Conservation (phyloP, 2,329 filamentous ascomycete genomes). For the Laburnicola sp. region DNA sequence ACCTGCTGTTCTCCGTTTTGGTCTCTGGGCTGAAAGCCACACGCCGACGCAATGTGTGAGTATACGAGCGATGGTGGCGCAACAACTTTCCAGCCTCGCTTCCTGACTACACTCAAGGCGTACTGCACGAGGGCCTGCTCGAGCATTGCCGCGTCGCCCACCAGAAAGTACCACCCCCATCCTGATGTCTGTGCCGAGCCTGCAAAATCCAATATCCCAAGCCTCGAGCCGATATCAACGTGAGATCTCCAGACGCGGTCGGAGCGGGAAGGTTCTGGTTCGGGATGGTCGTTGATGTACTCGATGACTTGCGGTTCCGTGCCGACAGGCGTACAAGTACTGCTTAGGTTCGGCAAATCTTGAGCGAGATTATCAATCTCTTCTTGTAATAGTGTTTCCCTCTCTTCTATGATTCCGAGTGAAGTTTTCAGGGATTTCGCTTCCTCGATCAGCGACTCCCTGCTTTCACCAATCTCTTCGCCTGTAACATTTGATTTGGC, state of each 20-base stretch:
- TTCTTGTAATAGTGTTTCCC: slow-evolving; percentile 61
- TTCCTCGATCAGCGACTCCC: slow-evolving; percentile 62
- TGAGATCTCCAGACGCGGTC: slow-evolving; percentile 69
- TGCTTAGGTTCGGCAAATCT: slow-evolving; percentile 84
- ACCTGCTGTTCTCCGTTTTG: slow-evolving; percentile 89
- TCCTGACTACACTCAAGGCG: slow-evolving; percentile 72
- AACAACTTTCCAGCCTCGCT: slow-evolving; percentile 76
- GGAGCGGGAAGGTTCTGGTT: slow-evolving; percentile 34
- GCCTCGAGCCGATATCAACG: slow-evolving; percentile 79
- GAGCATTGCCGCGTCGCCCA: slow-evolving; percentile 89
- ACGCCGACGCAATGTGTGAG: slow-evolving; percentile 84
- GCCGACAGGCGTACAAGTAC: slow-evolving; percentile 72
- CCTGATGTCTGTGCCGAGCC: slow-evolving; percentile 79
- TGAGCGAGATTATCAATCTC: slow-evolving; percentile 77
- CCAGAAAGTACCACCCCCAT: slow-evolving; percentile 97
- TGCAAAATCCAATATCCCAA: slow-evolving; percentile 90
- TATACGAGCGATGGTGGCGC: slow-evolving; percentile 90
- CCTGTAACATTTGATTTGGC: slow-evolving; percentile 36
- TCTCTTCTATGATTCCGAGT: slow-evolving; percentile 62
- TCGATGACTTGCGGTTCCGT: slow-evolving; percentile 65
- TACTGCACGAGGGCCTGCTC: slow-evolving; percentile 93
- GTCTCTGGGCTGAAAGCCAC: slow-evolving; percentile 93
- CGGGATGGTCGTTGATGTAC: slow-evolving; percentile 76
- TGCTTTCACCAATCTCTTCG: slow-evolving; percentile 43
- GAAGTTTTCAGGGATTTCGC: slow-evolving; percentile 67